Base-by-base conservation (phyloP, 495 filamentous ascomycete species). In the Terfezia claveryi region DNA sequence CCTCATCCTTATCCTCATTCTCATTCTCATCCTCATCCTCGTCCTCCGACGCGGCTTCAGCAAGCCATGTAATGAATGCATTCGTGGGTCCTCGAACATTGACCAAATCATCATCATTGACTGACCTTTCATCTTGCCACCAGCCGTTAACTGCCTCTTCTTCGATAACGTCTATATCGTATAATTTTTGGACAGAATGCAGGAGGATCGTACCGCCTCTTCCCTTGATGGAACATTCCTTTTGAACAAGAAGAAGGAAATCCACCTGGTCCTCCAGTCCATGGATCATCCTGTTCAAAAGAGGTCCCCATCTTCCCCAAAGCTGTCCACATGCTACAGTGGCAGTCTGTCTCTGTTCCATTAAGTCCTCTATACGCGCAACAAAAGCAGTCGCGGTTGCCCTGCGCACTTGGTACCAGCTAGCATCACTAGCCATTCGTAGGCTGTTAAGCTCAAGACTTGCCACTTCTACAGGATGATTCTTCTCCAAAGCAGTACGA, bases 391-490 rank as follows among this genome's bases (percentile, higher is more conserved):
- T 77, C 8, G 82, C 85, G 32, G 95, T 78, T 4, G 91, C 85
- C 4, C 81, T 82, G 23, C 89, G 84, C 57, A 95, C 83, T 66
- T 87, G 80, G 61, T 80, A 74, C 59, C 93, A 88, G 2, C 82
- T 84, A 7, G 91, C 92, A 64, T 99, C 87, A 58, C 81, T 82
- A 23, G 79, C 82, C 69, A 99, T 83, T 7, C 88, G 79, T 38
- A 94, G 74, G 60, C 83, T 81, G 69, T 82, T 91, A 46, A 99
- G 80, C 65, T 99, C 91, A 10, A 96, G 73, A 60, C 84, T 81
- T 9, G 91, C 86, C 10, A 82, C 82, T 63, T 91, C 85, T n/a
- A 85, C 78, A 44, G 85, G 77, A 52, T 82, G 80, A 12, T 73
- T 73, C 50, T 81, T 76, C 54, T 78, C 78, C 38, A 99, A 72